These are phyloP conservation scores for Wickerhamiella australiensis DNA, from an alignment of 805 yeast genomes.

Conservation along the genomic window DNA sequence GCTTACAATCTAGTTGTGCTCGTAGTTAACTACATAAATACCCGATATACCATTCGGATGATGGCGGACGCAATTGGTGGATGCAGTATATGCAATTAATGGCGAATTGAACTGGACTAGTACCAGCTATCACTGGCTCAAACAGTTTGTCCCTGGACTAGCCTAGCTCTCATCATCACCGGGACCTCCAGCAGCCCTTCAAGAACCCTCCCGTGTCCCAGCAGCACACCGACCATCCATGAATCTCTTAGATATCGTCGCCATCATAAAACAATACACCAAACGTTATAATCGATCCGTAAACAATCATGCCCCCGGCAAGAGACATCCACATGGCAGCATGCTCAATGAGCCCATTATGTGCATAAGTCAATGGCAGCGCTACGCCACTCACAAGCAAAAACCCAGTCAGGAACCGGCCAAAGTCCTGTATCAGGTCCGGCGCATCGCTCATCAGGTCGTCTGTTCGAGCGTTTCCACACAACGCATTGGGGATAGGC, in stretches of 20 bases:
- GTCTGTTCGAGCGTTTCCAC: conserved; percentile 38
- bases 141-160: too few species aligned
- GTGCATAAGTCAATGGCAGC: conserved; percentile 65
- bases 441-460: conserved; percentile 50
- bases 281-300: conserved; percentile 71
- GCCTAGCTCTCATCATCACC: too few species aligned
- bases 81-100: too few species aligned
- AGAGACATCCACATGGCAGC: conserved; percentile 68
- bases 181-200: neutral
- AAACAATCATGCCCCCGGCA: conserved; percentile 73
- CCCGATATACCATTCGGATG: too few species aligned
- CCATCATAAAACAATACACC: conserved; percentile 59
- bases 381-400: conserved; percentile 63
- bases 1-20: too few species aligned
- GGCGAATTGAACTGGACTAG: too few species aligned
- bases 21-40: too few species aligned
- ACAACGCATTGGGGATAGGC: conserved; percentile 57
- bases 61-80: too few species aligned
- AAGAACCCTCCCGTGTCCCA: too few species aligned
- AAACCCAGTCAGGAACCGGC: conserved; percentile 67
- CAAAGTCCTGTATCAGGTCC: conserved; percentile 53
- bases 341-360: conserved; percentile 55
- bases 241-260: conserved; percentile 31
- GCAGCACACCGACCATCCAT: too few species aligned
- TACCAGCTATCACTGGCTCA: too few species aligned